Base-by-base conservation (phyloP, 2,329 filamentous ascomycete genomes). In the Colletotrichum phormii region DNA sequence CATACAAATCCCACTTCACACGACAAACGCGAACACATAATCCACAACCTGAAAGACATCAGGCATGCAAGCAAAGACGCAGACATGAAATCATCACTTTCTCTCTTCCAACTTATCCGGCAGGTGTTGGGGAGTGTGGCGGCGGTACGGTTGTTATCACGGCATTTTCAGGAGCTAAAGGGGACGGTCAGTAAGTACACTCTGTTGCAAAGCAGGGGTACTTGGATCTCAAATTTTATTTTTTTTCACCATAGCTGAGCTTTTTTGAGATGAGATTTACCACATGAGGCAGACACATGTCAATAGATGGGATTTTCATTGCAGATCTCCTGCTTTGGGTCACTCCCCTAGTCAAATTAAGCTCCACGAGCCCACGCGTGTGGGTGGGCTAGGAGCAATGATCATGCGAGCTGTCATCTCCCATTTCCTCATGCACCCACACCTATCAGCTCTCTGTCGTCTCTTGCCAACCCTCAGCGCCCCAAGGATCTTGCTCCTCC, bases 101-200 rank as follows among this genome's bases (percentile, higher is more conserved):
- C 60, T 72, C 65, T 70, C 59, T 72, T 64, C 61, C 55, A 71
- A 51, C 71, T 57, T 64, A 53, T 73, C 61, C 54, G 68, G 69
- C 69, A 73, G 71, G 71, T 64, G 71, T 73, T 71, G 60, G 66
- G 70, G 71, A 72, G 55, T 73, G 66, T 33, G 66, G 67, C 65
- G 71, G 67, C 61, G 71, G 71, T 65, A 55, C 61, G 71, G 61
- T 71, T 73, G 60, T 65, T 65, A 60, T 73, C 59, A 64, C 66
- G 55, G 71, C 66, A 73, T 73, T 73, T 73, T 73, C 71, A 73
- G 71, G 71, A 73, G 71, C 71, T 71, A 60, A 49, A 42, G 60
- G 55, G 71, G 70, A 57, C 49, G 67, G 66, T 61, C 42, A 65
- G 37, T 58, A 60, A 66, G 64, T 54, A 42, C 58, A 58, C 37